phyloP scores from a whole-genome alignment of 78 protist species.

The Dictyostelium capitatum region DNA sequence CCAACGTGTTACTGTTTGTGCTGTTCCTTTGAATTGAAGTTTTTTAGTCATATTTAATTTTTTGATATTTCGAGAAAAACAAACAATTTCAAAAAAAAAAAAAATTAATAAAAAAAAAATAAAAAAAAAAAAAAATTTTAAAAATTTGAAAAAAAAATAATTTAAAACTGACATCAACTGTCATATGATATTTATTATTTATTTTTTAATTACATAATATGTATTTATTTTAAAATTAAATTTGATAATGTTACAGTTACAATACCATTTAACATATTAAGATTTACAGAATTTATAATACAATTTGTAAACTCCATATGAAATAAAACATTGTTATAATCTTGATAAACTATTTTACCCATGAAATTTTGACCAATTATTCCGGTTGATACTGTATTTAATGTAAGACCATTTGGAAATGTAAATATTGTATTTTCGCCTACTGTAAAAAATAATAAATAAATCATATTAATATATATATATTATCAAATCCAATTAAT shows the following conservation, averaged over 20 bases:
- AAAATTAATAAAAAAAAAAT: neutral
- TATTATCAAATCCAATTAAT: no score
- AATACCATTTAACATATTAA: no score
- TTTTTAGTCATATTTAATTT: constrained; percentile 34
- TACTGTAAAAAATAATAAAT: neutral
- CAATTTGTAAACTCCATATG: no score
- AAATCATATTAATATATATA: neutral
- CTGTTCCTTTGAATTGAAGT: constrained; percentile 10
- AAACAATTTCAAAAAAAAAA: neutral
- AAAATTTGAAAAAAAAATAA: neutral
- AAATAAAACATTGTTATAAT: no score
- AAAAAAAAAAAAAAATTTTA: neutral
- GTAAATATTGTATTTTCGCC: neutral
- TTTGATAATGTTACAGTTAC: no score
- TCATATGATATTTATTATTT: no score
- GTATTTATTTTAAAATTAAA: no score
- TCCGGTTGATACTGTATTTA: neutral
- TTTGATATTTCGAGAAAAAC: neutral
- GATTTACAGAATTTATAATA: no score
- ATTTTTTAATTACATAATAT: no score
- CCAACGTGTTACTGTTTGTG: constrained; percentile 52
- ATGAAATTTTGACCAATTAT: neutral
- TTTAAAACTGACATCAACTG: no score
- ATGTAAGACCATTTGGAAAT: neutral
- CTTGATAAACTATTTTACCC: neutral